Evolutionary conservation across 805 yeast species (phyloP).

Genomic region (Cyberlindnera veronae): DNA sequence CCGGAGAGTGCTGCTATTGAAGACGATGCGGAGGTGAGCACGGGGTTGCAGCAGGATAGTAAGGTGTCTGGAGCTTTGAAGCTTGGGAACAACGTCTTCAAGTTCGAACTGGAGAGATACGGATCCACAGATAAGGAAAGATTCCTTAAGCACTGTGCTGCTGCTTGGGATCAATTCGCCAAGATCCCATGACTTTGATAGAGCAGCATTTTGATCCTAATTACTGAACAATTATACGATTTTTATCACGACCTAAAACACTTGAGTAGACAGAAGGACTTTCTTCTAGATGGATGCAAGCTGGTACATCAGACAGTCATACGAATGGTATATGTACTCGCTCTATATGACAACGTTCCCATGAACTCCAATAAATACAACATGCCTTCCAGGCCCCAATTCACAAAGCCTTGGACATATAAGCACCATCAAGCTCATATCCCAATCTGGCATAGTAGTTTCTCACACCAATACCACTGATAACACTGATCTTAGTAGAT

Average conservation of each 20-base stretch:
- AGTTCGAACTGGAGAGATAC: conserved; percentile 21
- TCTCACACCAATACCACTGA: conserved; percentile 96
- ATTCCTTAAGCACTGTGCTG: conserved; percentile 33
- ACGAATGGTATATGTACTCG: too few relatives aligned
- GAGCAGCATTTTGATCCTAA: neutral
- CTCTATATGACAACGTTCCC: too few relatives aligned
- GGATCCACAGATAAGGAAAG: conserved; percentile 24
- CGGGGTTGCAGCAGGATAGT: conserved; percentile 9
- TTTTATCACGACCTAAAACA: too few relatives aligned
- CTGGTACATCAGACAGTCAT: too few relatives aligned
- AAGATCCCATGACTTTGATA: conserved; percentile 4
- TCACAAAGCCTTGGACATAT: conserved; percentile 69
- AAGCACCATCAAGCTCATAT: conserved; percentile 91
- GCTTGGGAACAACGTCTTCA: conserved; percentile 22
- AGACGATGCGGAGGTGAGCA: conserved; percentile 30
- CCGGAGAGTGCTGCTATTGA: conserved; percentile 36
- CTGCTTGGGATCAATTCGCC: conserved; percentile 33
- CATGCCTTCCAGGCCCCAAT: neutral
- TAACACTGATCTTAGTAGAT: conserved; percentile 84
- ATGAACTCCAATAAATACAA: conserved; percentile 1
- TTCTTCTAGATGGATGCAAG: too few relatives aligned
- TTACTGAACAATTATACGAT: too few relatives aligned
- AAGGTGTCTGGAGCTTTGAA: conserved; percentile 19
- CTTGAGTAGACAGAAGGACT: too few relatives aligned
- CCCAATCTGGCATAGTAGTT: conserved; percentile 93